phyloP scores from a whole-genome alignment of 176 grass and related monocot species.

The Carex littledalei region DNA sequence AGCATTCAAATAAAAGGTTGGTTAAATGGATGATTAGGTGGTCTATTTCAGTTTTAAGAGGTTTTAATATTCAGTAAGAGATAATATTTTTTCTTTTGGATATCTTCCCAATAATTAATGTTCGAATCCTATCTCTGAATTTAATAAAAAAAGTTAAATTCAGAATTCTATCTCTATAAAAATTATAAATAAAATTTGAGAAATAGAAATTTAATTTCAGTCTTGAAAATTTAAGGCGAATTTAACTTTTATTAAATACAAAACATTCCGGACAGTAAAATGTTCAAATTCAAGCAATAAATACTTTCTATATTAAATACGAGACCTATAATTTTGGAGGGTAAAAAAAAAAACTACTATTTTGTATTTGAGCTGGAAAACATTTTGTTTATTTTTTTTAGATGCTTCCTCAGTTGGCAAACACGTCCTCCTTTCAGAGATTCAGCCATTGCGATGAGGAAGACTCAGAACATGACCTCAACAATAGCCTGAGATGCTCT shows the following conservation, averaged over 20 bases:
- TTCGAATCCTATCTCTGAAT: too few relatives aligned
- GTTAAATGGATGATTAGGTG: too few relatives aligned
- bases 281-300: not conserved
- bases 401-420: conserved; percentile 35
- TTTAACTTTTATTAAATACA: not conserved
- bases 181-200: too few relatives aligned
- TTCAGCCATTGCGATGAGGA: not conserved
- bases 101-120: too few relatives aligned
- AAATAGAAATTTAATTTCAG: too few relatives aligned
- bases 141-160: too few relatives aligned
- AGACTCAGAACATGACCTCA: not conserved
- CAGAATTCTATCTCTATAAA: too few relatives aligned
- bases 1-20: too few relatives aligned
- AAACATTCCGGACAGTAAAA: not conserved
- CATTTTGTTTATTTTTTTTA: not conserved
- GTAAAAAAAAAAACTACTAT: not conserved
- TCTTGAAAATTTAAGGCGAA: not conserved
- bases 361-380: not conserved
- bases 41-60: too few relatives aligned
- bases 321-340: not conserved
- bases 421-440: conserved; percentile 5
- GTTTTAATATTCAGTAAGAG: too few relatives aligned
- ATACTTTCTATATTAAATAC: not conserved
- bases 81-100: too few relatives aligned
- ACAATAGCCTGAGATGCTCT: not conserved